A percentile compares a stretch with the other conserved stretches of the same genome.
Conservation (phyloP, 2,329 filamentous ascomycete genomes). For the Sclerotinia glacialis region DNA sequence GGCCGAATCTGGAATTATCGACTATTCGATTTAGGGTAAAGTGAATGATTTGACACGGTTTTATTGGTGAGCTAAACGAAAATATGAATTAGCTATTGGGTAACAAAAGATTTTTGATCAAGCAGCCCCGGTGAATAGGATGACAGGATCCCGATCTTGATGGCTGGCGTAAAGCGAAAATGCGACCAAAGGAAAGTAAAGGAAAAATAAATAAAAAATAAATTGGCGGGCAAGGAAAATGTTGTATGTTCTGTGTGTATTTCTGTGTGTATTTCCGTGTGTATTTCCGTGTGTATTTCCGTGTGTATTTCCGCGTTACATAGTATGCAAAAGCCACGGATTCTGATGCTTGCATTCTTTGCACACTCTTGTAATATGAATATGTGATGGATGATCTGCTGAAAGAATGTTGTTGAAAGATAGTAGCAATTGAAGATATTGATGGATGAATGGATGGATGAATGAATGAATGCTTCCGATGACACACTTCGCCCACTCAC, state of each 20-base stretch:
- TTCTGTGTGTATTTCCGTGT: too few relatives aligned
- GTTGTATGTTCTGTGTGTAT: neutral
- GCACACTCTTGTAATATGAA: slow-evolving; percentile 7
- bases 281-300: neutral
- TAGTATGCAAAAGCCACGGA: slow-evolving; percentile 6
- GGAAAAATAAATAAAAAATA: too few relatives aligned
- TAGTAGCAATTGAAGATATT: neutral
- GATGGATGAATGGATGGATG: neutral
- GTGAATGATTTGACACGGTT: slow-evolving; percentile 23
- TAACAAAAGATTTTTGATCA: neutral
- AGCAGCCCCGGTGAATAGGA: slow-evolving; percentile 2
- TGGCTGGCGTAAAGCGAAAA: neutral
- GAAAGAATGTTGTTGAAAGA: neutral
- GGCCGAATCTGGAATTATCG: neutral
- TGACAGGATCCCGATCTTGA: neutral
- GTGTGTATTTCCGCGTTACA: neutral
- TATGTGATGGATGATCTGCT: neutral
- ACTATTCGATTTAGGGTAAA: slow-evolving; percentile 12
- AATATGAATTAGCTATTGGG: slow-evolving; percentile 32
- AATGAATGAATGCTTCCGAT: neutral
- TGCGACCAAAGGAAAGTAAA: neutral
- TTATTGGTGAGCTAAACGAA: slow-evolving; percentile 36
- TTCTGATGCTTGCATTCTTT: slow-evolving; percentile 10
- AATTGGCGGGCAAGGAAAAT: slow-evolving; percentile 7
- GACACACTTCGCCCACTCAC: neutral